These are phyloP conservation scores for Eucommia ulmoides DNA, from an alignment of 257 asterid species.

Conservation along the genomic window DNA sequence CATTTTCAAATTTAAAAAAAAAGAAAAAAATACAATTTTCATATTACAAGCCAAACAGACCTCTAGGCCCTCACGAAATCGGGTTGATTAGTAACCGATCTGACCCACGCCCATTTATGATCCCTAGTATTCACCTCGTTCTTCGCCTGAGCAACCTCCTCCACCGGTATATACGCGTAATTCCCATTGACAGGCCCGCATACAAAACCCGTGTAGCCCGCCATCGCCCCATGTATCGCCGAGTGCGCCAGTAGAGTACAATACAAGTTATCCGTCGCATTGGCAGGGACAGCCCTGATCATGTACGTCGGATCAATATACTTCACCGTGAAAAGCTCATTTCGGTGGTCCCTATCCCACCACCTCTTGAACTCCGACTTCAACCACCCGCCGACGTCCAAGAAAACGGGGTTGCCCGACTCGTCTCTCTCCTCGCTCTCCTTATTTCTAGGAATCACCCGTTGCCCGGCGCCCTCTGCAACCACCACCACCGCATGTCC, in stretches of 20 bases:
- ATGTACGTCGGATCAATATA: conserved; percentile 75
- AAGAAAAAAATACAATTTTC: no score
- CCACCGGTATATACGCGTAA: conserved; percentile 68
- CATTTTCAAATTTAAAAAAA: no score
- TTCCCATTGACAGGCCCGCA: conserved; percentile 58
- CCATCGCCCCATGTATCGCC: conserved; percentile 81
- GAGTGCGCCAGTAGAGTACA: conserved; percentile 69
- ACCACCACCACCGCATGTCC: conserved; percentile 67
- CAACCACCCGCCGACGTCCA: conserved; percentile 77
- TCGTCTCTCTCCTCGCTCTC: conserved; percentile 46
- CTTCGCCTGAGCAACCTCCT: conserved; percentile 54
- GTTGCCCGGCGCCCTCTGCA: conserved; percentile 82
- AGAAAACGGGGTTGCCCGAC: conserved; percentile 59
- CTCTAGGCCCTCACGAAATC: conserved; percentile 38
- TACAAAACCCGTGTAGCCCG: conserved; percentile 73
- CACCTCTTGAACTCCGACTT: conserved; percentile 64
- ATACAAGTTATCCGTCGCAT: conserved; percentile 60
- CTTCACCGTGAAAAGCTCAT: conserved; percentile 52
- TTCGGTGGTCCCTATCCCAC: conserved; percentile 61
- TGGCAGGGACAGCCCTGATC: conserved; percentile 66
- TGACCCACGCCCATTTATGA: conserved; percentile 88
- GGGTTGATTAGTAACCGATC: conserved; percentile 76
- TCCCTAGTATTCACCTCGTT: conserved; percentile 46
- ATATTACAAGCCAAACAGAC: no score
- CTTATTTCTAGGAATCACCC: conserved; percentile 32